These are phyloP conservation scores for Lantana camara DNA, from an alignment of 257 asterid genomes.

Conservation along the genomic window DNA sequence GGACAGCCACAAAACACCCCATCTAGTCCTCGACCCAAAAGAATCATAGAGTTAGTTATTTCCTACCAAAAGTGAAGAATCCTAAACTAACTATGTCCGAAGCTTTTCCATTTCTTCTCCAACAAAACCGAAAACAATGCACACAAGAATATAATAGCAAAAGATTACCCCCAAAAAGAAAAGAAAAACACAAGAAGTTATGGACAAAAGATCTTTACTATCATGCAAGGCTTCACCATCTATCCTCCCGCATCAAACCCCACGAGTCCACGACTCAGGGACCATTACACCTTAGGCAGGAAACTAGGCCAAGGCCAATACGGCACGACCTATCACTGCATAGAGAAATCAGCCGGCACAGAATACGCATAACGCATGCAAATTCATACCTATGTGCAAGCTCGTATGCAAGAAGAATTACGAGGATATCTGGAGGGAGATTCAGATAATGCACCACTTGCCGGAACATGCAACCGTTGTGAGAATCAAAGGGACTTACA, in stretches of 20 bases:
- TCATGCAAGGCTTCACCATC: constrained; percentile 48
- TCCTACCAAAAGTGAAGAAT: no score
- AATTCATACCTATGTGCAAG: constrained; percentile 91
- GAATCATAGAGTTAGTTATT: no score
- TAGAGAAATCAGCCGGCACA: constrained; percentile 76
- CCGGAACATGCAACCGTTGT: constrained; percentile 76
- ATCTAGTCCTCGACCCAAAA: no score
- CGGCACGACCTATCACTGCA: constrained; percentile 85
- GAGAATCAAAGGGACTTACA: constrained; percentile 79
- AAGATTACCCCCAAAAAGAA: background rate
- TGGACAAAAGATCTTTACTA: constrained; percentile 50
- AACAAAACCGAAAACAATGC: no score
- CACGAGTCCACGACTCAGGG: constrained; percentile 71
- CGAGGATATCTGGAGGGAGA: constrained; percentile 95
- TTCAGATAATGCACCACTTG: constrained; percentile 94
- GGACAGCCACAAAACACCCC: no score
- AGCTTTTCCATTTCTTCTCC: no score
- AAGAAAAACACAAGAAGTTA: constrained; percentile 8
- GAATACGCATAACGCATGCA: constrained; percentile 91
- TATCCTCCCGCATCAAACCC: constrained; percentile 86
- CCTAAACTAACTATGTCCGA: no score
- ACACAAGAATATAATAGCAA: no score
- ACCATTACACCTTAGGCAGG: constrained; percentile 73
- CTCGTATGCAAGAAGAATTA: constrained; percentile 78
- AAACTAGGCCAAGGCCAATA: constrained; percentile 93